Evolutionary conservation across 805 yeast genomes (phyloP), one percentile per base, ranked within the genome.

Genomic region (Saturnispora galanensis): DNA sequence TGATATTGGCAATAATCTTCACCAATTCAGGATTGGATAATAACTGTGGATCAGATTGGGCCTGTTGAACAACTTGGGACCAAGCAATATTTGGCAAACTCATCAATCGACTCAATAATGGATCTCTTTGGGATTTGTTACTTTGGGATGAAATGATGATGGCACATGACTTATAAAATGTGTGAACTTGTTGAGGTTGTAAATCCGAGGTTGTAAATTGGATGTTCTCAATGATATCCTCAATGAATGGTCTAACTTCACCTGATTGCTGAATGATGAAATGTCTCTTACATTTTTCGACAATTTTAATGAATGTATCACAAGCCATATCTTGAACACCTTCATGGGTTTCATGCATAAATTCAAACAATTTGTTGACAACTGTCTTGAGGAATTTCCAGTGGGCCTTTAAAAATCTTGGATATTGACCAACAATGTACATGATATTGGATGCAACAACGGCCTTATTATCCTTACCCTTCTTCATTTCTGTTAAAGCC

Each of bases 301-400:
- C 86, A 63, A 93, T 93, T 64, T 93, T 93, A 60, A 90, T 90
- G 61, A 93, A 93, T 1, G 99, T 93, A 65, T 93, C 99, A 71
- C 98, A 93, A 8, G 99, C 98, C 98, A 93, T 93, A 65, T 93
- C 98, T 68, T 93, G 98, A 50, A 93, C 98, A 69, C 98, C 98
- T 65, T 90, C 99, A 65, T 93, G 99, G n/a, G 97, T 88, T 72
- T 93, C 99, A 69, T 93, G 97, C 99, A 93, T 93, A 59, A 93
- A 93, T 64, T 93, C 98, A 64, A 93, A 93, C 56, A 93, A 73
- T 65, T 93, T 93, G 66, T 86, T 82, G 49, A 93, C 90, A 37
- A 93, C 99, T 0, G 97, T 93, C 64, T 89, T 90, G 62, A 93
- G 69, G 57, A 93, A 93, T 63, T 85, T 88, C 98, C 98, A 93